These are phyloP conservation scores for Hypericum perforatum DNA, from an alignment of 345 rosid genomes.

Conservation along the genomic window DNA sequence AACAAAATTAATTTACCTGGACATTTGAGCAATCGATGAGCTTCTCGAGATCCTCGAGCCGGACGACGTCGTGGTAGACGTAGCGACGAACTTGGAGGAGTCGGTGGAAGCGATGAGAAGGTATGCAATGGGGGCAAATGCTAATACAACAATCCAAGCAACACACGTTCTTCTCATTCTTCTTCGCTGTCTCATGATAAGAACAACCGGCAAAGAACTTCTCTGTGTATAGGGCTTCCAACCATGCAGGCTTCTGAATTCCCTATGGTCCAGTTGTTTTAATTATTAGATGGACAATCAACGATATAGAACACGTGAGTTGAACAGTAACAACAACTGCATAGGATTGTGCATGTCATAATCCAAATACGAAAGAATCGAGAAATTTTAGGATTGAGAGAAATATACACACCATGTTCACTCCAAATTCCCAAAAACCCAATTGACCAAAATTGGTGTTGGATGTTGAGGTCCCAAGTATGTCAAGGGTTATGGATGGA, in stretches of 20 bases:
- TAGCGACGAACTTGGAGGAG: constrained; percentile 95
- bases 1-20: constrained; percentile 36
- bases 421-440: constrained; percentile 11
- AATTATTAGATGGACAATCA: background rate
- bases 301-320: no score
- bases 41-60: constrained; percentile 84
- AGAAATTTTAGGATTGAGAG: constrained; percentile 2
- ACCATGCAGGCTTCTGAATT: constrained; percentile 83
- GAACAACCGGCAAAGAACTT: constrained; percentile 73
- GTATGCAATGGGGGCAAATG: constrained; percentile 88
- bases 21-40: constrained; percentile 91
- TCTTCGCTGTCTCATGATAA: constrained; percentile 68
- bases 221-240: constrained; percentile 73
- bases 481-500: no score
- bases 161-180: constrained; percentile 85
- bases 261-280: constrained; percentile 25
- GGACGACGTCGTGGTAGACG: constrained; percentile 90
- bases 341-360: no score
- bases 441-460: constrained; percentile 8
- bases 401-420: constrained; percentile 43
- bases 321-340: no score
- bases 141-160: constrained; percentile 90
- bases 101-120: constrained; percentile 73
- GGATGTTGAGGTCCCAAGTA: background rate
- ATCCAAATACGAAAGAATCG: background rate